These are phyloP conservation scores for Groenewaldozyma tartarivorans DNA, from an alignment of 805 yeast genomes.

Conservation along the genomic window DNA sequence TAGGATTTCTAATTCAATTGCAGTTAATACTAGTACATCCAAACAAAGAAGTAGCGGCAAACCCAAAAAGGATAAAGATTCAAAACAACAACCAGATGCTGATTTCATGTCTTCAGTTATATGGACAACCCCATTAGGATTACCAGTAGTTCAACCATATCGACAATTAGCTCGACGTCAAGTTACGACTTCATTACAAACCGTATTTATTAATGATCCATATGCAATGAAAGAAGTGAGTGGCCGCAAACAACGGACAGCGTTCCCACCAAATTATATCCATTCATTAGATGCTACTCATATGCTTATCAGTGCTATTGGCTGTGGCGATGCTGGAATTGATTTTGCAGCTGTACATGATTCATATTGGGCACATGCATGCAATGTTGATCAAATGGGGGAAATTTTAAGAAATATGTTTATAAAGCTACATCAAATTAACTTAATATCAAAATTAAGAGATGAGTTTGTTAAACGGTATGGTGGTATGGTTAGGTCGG, in stretches of 20 bases:
- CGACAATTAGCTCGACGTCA: slow-evolving; percentile 56
- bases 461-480: slow-evolving; percentile 79
- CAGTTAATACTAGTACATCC: slow-evolving; percentile 45
- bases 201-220: slow-evolving; percentile 85
- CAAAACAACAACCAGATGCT: slow-evolving; percentile 38
- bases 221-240: slow-evolving; percentile 73
- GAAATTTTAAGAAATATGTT: slow-evolving; percentile 64
- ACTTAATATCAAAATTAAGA: slow-evolving; percentile 59
- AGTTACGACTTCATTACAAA: slow-evolving; percentile 76
- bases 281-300: slow-evolving; percentile 96
- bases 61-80: slow-evolving; percentile 17
- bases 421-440: slow-evolving; percentile 63
- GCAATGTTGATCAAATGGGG: slow-evolving; percentile 69
- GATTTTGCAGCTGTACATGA: slow-evolving; percentile 94
- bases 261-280: slow-evolving; percentile 91
- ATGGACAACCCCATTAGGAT: slow-evolving; percentile 95
- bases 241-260: slow-evolving; percentile 80
- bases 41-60: slow-evolving; percentile 15
- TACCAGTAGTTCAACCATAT: slow-evolving; percentile 97
- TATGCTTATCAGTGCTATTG: slow-evolving; percentile 81
- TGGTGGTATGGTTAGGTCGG: slow-evolving; percentile 53
- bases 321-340: slow-evolving; percentile 55
- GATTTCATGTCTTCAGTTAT: slow-evolving; percentile 78
- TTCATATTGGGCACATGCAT: slow-evolving; percentile 96
- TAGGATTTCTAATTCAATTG: slow-evolving; percentile 65